A percentile compares a stretch with the other conserved stretches of the same genome.
Conservation (phyloP, 1,139 yeast species). For the Geotrichum fermentans region DNA sequence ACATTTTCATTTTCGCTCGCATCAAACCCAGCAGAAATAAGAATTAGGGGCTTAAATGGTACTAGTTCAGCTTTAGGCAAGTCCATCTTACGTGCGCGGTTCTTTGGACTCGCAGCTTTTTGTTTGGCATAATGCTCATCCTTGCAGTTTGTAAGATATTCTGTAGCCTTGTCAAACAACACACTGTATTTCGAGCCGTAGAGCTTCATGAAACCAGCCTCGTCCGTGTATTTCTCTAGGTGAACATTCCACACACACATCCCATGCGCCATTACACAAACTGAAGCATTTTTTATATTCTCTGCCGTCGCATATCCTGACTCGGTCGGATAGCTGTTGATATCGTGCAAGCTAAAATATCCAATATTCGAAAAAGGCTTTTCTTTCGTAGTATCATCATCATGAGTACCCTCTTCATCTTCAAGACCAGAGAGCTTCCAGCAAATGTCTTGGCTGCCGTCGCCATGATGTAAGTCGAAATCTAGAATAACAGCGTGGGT, state of each 20-base stretch:
- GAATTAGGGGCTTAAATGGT: constrained; percentile 64
- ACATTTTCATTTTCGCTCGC: constrained; percentile 80
- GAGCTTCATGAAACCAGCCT: constrained; percentile 58
- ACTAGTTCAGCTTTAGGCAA: background rate
- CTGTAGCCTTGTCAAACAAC: constrained; percentile 62
- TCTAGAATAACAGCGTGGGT: constrained; percentile 82
- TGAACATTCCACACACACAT: constrained; percentile 83
- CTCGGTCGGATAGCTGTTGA: constrained; percentile 84
- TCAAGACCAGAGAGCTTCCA: constrained; percentile 74
- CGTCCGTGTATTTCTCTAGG: constrained; percentile 58
- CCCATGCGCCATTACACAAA: constrained; percentile 75
- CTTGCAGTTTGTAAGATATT: constrained; percentile 47
- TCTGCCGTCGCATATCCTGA: constrained; percentile 69
- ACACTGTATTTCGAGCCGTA: constrained; percentile 61
- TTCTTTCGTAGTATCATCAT: background rate
- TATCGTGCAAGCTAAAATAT: constrained; percentile 79
- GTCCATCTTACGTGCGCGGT: constrained; percentile 18
- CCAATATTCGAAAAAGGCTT: constrained; percentile 45
- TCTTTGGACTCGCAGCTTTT: constrained; percentile 25
- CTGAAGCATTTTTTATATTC: constrained; percentile 69
- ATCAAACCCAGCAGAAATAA: constrained; percentile 83
- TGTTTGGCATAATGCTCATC: constrained; percentile 11
- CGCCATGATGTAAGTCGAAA: constrained; percentile 89
- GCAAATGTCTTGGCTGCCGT: constrained; percentile 83
- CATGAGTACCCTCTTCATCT: constrained; percentile 27